Evolutionary conservation across 352 stramenopile species (phyloP), one percentile per base, ranked within the genome.

Genomic region (Globisporangium radiosum): DNA sequence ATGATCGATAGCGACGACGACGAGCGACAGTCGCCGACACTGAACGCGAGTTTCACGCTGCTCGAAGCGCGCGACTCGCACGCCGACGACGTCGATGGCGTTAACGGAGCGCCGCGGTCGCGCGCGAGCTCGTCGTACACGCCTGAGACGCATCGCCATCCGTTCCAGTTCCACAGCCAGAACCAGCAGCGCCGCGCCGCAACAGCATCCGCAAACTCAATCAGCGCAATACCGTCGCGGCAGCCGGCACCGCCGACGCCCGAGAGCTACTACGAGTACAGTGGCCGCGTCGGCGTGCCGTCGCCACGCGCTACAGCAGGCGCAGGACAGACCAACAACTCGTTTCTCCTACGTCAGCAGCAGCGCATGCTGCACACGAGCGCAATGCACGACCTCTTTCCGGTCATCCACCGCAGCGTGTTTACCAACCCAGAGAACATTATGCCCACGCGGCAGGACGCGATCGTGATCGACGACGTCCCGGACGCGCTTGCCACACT

Each of bases 361-460:
- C 38, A 33, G 7, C 13, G 25, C 11, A 43, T 61, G 19, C 52
- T 53, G 1, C 60, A 39, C 7, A 39, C 48, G 9, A 74, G 84
- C 37, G 85, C 79, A 48, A 75, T 90, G 56, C 76, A 71, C 45
- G 70, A 85, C 55, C 66, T 92, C 54, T 92, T 92, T 52, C 82
- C 76, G 14, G 69, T 90, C 59, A 64, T 64, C 37, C 75, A 85
- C 56, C 59, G 65, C 40, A 76, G 68, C 39, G 78, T 90, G 43
- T 92, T 84, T 58, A 86, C 79, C 11, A 92, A 78, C 56, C 78
- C 79, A 15, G 76, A 78, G 54, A 92, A 92, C 57, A 87, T 90
- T 59, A 69, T 86, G 67, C 82, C 79, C 49, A 86, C 82, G 47
- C 59, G 80, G 11, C 75, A 92, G 57, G 82, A 78, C n/a, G 85